Base-by-base conservation (phyloP, 768 basidiomycete genomes). In the Pulveroboletus sp. region DNA sequence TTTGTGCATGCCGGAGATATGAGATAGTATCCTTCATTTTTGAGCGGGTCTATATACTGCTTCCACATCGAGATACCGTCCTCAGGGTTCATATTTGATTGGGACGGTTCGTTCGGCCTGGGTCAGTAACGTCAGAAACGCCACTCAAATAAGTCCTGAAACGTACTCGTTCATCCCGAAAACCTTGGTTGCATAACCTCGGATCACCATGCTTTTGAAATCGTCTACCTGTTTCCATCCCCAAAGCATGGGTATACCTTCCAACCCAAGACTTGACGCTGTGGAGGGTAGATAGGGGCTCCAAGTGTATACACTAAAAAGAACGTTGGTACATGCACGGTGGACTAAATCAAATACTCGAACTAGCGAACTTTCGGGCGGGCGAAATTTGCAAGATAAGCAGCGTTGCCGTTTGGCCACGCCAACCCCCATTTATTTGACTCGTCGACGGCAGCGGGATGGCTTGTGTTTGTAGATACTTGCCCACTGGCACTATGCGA, bases 91-190 rank as follows among this genome's bases (percentile, higher is more conserved):
- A 91, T 75, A 70, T 84, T 75, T 49, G 84, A 76, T 67, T 94
- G 89, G 2, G 76, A 74, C 0, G 49, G 14, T 53, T 85, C 75
- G 56, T 94, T 83, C 32, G 89, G 89, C 65, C 91, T 93, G 55
- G 7, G 20, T 29, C 11, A 2, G 10, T 33, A 9, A 17, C 11
- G 12, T 64, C 45, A 47, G 23, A 9, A 20, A 17, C 11, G 32
- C 8, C 31, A 20, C 20, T 45, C 47, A 29, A 54, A 40, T 38
- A 34, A 35, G 14, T 19, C 36, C 9, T n/a, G 2, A 41, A n/a
- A 57, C 81, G 17, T 58, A 91, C 91, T 92, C 92, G 62, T 94
- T 95, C 68, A 80, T 73, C 42, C 83, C 86, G n/a, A 90, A 58
- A 40, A 79, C 79, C 47, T 68, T 66, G 19, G 71, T 67, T 32